Evolutionary conservation across 2,329 filamentous ascomycete genomes (phyloP).

Genomic region (Botrytis medusae): DNA sequence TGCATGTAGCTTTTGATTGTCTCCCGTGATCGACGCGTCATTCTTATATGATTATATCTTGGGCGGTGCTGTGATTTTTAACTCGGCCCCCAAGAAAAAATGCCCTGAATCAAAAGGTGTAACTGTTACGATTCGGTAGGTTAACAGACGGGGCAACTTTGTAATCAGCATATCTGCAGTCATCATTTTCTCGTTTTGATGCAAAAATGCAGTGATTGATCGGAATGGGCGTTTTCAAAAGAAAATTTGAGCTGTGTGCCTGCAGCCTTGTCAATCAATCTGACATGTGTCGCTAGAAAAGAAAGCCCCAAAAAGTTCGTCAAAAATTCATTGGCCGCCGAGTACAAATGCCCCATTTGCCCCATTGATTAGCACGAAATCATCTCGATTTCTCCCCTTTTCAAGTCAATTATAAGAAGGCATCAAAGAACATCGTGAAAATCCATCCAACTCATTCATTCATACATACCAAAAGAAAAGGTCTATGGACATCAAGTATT

Average conservation of each 20-base stretch:
- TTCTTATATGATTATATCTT: neutral
- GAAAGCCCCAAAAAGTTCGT: too few species aligned
- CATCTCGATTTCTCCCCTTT: neutral
- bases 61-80: neutral
- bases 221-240: too few species aligned
- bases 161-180: neutral
- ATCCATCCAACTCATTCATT: neutral
- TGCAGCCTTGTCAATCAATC: neutral
- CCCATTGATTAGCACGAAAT: neutral
- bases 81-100: neutral
- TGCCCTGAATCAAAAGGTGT: neutral
- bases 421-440: neutral
- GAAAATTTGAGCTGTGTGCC: neutral
- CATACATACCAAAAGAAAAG: neutral
- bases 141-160: neutral
- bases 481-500: neutral
- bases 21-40: neutral
- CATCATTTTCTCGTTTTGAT: too few species aligned
- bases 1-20: neutral
- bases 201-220: neutral
- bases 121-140: neutral
- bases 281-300: neutral
- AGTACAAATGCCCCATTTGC: slow-evolving; percentile 4
- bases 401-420: neutral
- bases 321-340: neutral